Evolutionary conservation across 345 rosid genomes (phyloP).

Genomic region (Cochlearia excelsa): DNA sequence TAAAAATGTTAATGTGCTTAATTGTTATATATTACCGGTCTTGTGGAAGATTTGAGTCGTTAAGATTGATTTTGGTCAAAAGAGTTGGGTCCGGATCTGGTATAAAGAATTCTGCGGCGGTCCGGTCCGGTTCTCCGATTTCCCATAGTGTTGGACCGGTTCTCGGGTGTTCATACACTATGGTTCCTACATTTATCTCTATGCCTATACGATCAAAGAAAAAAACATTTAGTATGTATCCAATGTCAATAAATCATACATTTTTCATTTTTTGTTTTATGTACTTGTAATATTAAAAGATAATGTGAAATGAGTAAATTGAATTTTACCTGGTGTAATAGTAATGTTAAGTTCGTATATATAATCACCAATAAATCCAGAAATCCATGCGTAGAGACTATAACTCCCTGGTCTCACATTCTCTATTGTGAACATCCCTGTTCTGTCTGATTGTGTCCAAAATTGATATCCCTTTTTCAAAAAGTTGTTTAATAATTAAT

Average conservation of each 20-base stretch:
- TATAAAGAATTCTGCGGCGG: conserved; percentile 65
- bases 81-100: conserved; percentile 61
- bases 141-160: conserved; percentile 81
- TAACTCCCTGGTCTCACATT: conserved; percentile 64
- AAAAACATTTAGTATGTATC: background rate
- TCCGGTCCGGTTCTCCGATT: conserved; percentile 77
- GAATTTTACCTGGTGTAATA: conserved; percentile 48
- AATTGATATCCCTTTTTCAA: conserved; percentile 76
- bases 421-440: conserved; percentile 53
- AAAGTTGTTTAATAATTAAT: too few relatives aligned
- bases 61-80: conserved; percentile 39
- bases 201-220: conserved; percentile 38
- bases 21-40: conserved; percentile 38
- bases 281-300: too few relatives aligned
- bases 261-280: too few relatives aligned
- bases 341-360: conserved; percentile 38
- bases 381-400: conserved; percentile 67
- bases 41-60: conserved; percentile 1
- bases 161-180: conserved; percentile 64
- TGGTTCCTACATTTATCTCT: conserved; percentile 40
- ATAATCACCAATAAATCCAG: conserved; percentile 70
- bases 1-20: too few relatives aligned
- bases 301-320: too few relatives aligned
- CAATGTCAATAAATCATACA: too few relatives aligned
- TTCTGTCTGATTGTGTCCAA: conserved; percentile 56